Evolutionary conservation across 805 yeast species (phyloP).

Genomic region (Saturnispora hagleri): DNA sequence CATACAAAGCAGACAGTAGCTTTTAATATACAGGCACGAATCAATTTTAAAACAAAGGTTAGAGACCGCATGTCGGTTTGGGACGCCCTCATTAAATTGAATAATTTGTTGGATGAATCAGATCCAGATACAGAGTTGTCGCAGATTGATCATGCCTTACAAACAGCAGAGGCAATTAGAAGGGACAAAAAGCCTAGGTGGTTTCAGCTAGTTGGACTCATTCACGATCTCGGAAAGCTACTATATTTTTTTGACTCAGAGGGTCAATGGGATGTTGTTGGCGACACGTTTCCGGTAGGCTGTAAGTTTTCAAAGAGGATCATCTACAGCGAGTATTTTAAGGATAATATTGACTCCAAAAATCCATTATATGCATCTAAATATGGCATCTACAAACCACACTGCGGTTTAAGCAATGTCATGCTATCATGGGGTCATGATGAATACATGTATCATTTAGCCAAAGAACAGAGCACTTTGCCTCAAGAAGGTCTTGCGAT

Average conservation of each 20-base stretch:
- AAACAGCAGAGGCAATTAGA: conserved; percentile 68
- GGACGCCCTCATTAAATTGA: conserved; percentile 58
- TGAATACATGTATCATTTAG: conserved; percentile 68
- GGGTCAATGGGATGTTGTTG: conserved; percentile 78
- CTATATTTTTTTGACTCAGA: conserved; percentile 60
- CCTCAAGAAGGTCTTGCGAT: conserved; percentile 64
- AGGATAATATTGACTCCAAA: conserved; percentile 47
- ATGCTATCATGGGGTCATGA: conserved; percentile 77
- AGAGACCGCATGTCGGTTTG: conserved; percentile 62
- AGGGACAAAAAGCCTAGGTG: conserved; percentile 61
- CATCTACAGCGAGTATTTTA: conserved; percentile 52
- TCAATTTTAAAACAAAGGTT: conserved; percentile 58
- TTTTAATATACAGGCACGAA: conserved; percentile 60
- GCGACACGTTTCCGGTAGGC: conserved; percentile 72
- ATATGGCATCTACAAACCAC: conserved; percentile 54
- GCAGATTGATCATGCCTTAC: conserved; percentile 67
- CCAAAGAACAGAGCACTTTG: conserved; percentile 51
- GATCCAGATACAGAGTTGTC: conserved; percentile 72
- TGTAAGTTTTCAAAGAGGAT: conserved; percentile 52
- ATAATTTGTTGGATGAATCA: conserved; percentile 56
- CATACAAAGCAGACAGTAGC: conserved; percentile 66
- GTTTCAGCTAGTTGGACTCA: conserved; percentile 67
- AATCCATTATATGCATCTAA: conserved; percentile 60
- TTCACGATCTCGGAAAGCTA: conserved; percentile 64
- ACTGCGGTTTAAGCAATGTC: conserved; percentile 60